Evolutionary conservation across 768 basidiomycete species (phyloP), one percentile per base, ranked within the genome.

Genomic region (Leucosporidium creatinivorum): DNA sequence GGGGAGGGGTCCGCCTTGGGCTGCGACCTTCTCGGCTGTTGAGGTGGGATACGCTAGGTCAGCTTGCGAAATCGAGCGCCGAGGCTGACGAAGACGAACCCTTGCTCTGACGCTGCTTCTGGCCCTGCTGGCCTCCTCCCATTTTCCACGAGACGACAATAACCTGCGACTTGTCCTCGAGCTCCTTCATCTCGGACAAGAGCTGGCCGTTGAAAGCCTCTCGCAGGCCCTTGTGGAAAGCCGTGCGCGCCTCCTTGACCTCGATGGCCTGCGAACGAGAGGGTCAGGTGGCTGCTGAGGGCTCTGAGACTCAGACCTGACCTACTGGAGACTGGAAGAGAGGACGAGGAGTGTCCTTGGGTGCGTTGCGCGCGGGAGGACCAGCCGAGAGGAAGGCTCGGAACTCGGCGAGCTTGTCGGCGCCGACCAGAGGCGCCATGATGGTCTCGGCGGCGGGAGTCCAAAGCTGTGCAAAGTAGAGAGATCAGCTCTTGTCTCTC

Each of bases 181-280:
- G 58, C 48, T 80, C 76, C 55, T 76, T 74, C 1, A 89, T 88
- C 76, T 91, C 88, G 33, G 86, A 89, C 62, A 93, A 89, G 61
- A 98, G 82, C 73, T 89, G 89, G 33, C 91, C 91, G 4, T 77
- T 80, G 77, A 98, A 97, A 23, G 89, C 77, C 70, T 87, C 85
- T 66, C 96, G 85, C 58, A 99, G 81, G 19, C 81, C 79, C 77
- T 89, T 83, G 77, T 99, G 96, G 68, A 97, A 83, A 3, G 84
- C 84, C 3, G 90, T 91, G 31, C 96, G 85, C 8, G 83, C 85
- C 47, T 84, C 82, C 78, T 98, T 98, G 10, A 86, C 87, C 28
- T 81, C 76, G 57, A 99, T 66, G 28, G 58, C 47, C 68, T 69
- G 55, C 30, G 36, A 25, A 26, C 3, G n/a, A 2, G 30, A 6